A percentile compares a stretch with the other conserved stretches of the same genome.
Evolutionary conservation across 2,329 filamentous ascomycete genomes (phyloP).

Genomic region (Cordyceps cateniannulata): DNA sequence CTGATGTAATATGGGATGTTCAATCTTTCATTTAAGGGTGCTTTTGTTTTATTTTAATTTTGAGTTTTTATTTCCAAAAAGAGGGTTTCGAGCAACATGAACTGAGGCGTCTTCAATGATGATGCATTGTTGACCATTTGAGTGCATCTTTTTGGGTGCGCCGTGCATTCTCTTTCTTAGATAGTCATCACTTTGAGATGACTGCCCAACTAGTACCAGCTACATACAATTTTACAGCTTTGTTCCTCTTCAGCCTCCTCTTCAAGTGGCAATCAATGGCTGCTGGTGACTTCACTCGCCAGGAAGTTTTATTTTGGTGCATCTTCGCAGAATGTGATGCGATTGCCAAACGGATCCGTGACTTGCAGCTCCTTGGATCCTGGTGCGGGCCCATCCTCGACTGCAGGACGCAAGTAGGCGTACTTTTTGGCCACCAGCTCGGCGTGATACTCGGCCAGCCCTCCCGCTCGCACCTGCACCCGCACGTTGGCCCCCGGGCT

Average conservation of each 20-base stretch:
- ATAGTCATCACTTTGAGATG: background rate
- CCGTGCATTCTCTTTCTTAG: background rate
- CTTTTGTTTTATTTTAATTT: background rate
- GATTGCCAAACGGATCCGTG: constrained; percentile 18
- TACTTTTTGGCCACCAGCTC: constrained; percentile 15
- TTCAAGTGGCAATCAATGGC: background rate
- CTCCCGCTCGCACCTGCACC: constrained; percentile 6
- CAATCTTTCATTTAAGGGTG: background rate
- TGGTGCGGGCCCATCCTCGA: constrained; percentile 11
- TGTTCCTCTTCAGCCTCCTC: background rate
- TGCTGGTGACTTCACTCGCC: background rate
- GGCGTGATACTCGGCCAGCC: constrained; percentile 11
- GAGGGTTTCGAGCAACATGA: background rate
- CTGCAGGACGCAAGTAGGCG: constrained; percentile 16
- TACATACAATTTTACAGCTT: background rate
- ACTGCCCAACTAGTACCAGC: background rate
- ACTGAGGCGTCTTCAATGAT: background rate
- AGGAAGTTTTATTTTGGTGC: background rate
- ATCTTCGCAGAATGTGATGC: constrained; percentile 14
- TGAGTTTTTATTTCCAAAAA: background rate
- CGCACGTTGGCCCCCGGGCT: constrained; percentile 14
- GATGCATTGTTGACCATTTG: background rate
- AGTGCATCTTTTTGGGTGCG: background rate
- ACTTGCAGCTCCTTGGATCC: constrained; percentile 13
- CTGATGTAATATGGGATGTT: constrained; percentile 14